These are phyloP conservation scores for Mycena chlorophos DNA, from an alignment of 768 basidiomycete genomes.

Conservation along the genomic window DNA sequence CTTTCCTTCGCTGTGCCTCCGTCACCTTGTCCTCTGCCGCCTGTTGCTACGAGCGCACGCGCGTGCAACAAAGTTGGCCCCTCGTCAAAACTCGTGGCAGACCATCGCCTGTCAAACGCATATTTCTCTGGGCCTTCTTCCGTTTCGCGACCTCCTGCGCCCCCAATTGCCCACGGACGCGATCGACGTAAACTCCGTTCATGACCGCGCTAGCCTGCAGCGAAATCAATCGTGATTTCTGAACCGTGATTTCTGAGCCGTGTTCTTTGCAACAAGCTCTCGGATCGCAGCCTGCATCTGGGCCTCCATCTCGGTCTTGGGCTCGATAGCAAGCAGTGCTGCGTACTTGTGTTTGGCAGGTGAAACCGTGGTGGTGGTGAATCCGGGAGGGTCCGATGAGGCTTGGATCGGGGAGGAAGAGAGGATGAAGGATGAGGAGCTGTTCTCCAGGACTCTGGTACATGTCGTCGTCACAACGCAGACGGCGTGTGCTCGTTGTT, in stretches of 20 bases:
- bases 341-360: conserved; percentile 2
- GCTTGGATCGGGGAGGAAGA: conserved; percentile 14
- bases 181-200: conserved; percentile 17
- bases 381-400: not conserved
- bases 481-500: not conserved
- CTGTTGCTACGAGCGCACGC: conserved; percentile 2
- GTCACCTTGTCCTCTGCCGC: not conserved
- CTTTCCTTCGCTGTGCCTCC: not conserved
- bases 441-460: not conserved
- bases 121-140: not conserved
- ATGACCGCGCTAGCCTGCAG: conserved; percentile 20
- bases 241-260: conserved; percentile 8
- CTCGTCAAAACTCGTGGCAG: conserved; percentile 7
- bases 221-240: conserved; percentile 10
- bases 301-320: conserved; percentile 1
- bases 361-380: not conserved
- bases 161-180: conserved; percentile 17
- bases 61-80: not conserved
- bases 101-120: conserved; percentile 6
- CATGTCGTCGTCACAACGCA: not conserved
- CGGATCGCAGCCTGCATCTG: conserved; percentile 5
- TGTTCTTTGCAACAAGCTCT: not conserved
- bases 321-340: not conserved
- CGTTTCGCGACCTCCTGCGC: conserved; percentile 12
- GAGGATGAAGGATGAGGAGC: conserved; percentile 4